Evolutionary conservation across 2,329 filamentous ascomycete species (phyloP).

Genomic region (Fusarium proliferatum): DNA sequence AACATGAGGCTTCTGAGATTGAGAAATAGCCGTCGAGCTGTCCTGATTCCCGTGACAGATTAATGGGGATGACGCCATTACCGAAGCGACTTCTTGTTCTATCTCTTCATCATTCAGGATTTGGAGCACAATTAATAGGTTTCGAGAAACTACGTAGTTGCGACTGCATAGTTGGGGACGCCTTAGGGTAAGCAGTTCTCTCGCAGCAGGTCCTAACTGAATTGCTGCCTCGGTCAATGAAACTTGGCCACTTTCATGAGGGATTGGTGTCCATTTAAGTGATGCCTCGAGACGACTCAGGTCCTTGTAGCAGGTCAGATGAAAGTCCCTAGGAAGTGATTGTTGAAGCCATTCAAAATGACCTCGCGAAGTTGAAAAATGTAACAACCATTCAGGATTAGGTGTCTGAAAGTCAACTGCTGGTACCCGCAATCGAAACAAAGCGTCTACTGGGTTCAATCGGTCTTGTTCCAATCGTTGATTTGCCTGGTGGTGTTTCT

Average conservation of each 20-base stretch:
- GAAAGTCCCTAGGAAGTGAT: neutral
- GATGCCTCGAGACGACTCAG: conserved; percentile 23
- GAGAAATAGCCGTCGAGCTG: neutral
- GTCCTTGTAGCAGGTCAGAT: neutral
- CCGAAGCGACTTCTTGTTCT: conserved; percentile 17
- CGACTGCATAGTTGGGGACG: conserved; percentile 25
- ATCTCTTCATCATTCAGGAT: conserved; percentile 38
- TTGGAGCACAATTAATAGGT: conserved; percentile 20
- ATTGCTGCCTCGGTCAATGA: conserved; percentile 26
- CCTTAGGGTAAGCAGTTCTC: conserved; percentile 26
- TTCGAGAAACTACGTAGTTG: conserved; percentile 15
- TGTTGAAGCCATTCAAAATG: conserved; percentile 45
- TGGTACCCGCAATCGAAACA: conserved; percentile 46
- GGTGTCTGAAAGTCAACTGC: conserved; percentile 43
- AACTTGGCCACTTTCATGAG: conserved; percentile 1
- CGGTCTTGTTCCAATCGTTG: conserved; percentile 45
- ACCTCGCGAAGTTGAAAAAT: conserved; percentile 26
- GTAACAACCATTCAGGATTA: conserved; percentile 38
- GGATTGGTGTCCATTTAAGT: conserved; percentile 44
- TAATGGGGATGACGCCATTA: no score
- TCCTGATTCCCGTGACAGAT: neutral
- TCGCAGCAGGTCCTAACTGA: conserved; percentile 1
- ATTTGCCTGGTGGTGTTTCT: conserved; percentile 13
- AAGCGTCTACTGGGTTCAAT: conserved; percentile 40
- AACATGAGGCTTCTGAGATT: neutral